phyloP scores from a whole-genome alignment of 305 asterid genomes.

The Petunia hybrid region DNA sequence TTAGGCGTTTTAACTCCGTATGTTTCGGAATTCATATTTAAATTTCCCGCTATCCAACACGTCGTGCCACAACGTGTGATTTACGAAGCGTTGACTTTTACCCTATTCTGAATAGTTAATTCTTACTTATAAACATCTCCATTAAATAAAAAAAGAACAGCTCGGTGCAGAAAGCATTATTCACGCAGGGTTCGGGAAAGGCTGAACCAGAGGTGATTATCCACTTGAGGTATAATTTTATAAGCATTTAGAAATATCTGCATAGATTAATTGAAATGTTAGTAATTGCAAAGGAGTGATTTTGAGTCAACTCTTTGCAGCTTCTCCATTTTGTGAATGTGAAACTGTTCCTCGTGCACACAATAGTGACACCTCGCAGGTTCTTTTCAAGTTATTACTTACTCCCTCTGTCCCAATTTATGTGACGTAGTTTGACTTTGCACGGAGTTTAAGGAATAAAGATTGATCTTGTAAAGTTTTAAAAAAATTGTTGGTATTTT shows the following conservation, averaged over 20 bases:
- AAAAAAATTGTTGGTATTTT: too few relatives aligned
- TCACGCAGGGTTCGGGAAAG: too few relatives aligned
- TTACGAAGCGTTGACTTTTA: not conserved
- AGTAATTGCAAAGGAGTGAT: not conserved
- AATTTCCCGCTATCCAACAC: conserved; percentile 24
- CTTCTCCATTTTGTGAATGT: conserved; percentile 24
- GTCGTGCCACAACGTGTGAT: conserved; percentile 23
- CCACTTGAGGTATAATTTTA: conserved; percentile 25
- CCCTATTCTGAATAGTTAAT: not conserved
- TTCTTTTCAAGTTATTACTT: too few relatives aligned
- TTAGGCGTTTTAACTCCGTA: not conserved
- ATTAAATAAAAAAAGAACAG: too few relatives aligned
- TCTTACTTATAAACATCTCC: not conserved
- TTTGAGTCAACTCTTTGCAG: conserved; percentile 19
- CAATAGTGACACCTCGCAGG: conserved; percentile 40
- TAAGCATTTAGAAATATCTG: not conserved
- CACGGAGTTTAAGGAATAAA: too few relatives aligned
- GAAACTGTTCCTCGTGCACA: not conserved
- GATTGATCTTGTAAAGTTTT: too few relatives aligned
- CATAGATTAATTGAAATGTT: not conserved
- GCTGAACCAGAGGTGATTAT: too few relatives aligned
- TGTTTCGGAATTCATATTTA: not conserved
- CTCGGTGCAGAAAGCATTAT: too few relatives aligned
- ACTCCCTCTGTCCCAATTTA: too few relatives aligned
- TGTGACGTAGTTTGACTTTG: too few relatives aligned